Evolutionary conservation across 331 rosid species (phyloP).

Genomic region (Quercus phellos): DNA sequence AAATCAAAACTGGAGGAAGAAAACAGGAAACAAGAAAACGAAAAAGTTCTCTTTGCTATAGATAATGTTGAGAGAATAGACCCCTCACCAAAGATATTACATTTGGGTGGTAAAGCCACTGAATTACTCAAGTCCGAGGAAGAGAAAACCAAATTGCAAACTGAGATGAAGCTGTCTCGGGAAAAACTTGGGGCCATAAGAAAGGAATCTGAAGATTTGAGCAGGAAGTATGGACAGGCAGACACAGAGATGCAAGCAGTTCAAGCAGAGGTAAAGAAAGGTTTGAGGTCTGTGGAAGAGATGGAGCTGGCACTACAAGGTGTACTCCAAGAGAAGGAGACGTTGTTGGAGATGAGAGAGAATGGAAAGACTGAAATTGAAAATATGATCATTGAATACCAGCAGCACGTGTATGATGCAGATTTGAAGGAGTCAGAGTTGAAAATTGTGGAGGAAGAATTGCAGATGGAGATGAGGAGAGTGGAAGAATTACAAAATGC

Average conservation of each 20-base stretch:
- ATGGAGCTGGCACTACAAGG: conserved; percentile 30
- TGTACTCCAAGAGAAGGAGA: conserved; percentile 36
- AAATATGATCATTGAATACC: conserved; percentile 35
- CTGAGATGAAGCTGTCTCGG: conserved; percentile 29
- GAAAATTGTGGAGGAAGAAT: conserved; percentile 58
- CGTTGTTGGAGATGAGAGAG: conserved; percentile 31
- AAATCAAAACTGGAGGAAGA: conserved; percentile 76
- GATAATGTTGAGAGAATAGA: conserved; percentile 57
- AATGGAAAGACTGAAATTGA: conserved; percentile 33
- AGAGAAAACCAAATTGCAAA: conserved; percentile 49
- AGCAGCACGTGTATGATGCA: conserved; percentile 29
- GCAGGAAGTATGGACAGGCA: conserved; percentile 17
- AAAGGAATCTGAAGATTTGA: conserved; percentile 38
- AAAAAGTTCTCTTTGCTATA: conserved; percentile 72
- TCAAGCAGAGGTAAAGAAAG: conserved; percentile 36
- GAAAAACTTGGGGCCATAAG: conserved; percentile 30
- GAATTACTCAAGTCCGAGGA: conserved; percentile 48
- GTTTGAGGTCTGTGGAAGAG: conserved; percentile 22
- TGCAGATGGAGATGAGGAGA: conserved; percentile 34
- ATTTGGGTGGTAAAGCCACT: conserved; percentile 44
- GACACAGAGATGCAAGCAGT: conserved; percentile 18
- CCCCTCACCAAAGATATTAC: conserved; percentile 52
- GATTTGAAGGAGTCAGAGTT: conserved; percentile 45
- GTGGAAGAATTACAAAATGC: conserved; percentile 40
- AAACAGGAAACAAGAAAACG: conserved; percentile 58